Evolutionary conservation across 345 rosid species (phyloP).

Genomic region (Rubroshorea leprosula): DNA sequence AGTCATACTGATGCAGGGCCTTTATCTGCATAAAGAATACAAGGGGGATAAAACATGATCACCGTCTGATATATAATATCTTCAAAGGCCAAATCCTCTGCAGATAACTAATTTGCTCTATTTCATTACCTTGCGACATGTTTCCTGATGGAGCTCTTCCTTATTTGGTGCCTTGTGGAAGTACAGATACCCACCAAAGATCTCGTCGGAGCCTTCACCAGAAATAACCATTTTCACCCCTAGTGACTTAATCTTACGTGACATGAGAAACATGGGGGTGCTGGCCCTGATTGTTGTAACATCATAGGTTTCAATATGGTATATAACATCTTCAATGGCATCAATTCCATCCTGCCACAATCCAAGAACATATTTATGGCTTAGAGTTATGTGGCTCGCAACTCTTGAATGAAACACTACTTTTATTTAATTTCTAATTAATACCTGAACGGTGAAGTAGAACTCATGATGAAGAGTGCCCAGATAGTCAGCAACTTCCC

Average conservation of each 20-base stretch:
- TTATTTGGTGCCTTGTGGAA: constrained; percentile 96
- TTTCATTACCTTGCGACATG: constrained; percentile 69
- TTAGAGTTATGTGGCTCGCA: too few relatives aligned
- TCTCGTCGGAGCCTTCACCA: constrained; percentile 94
- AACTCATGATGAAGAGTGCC: constrained; percentile 96
- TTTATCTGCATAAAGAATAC: constrained; percentile 48
- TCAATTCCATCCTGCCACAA: constrained; percentile 61
- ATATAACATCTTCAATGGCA: constrained; percentile 91
- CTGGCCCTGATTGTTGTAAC: constrained; percentile 88
- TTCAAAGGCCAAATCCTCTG: neutral
- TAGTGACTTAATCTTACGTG: constrained; percentile 83
- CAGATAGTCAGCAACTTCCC: constrained; percentile 81
- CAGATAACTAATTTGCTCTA: neutral
- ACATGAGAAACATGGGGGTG: constrained; percentile 90
- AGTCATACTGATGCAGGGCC: constrained; percentile 87
- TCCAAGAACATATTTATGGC: too few relatives aligned
- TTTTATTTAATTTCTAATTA: too few relatives aligned
- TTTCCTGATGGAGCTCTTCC: constrained; percentile 78
- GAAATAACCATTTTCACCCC: constrained; percentile 98
- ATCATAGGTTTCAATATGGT: constrained; percentile 86
- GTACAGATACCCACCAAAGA: constrained; percentile 91
- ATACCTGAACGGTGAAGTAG: constrained; percentile 65
- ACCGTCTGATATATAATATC: neutral
- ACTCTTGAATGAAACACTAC: too few relatives aligned
- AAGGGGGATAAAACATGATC: neutral